These are phyloP conservation scores for Rhizopogon sp. DNA, from an alignment of 768 basidiomycete genomes.

Conservation along the genomic window DNA sequence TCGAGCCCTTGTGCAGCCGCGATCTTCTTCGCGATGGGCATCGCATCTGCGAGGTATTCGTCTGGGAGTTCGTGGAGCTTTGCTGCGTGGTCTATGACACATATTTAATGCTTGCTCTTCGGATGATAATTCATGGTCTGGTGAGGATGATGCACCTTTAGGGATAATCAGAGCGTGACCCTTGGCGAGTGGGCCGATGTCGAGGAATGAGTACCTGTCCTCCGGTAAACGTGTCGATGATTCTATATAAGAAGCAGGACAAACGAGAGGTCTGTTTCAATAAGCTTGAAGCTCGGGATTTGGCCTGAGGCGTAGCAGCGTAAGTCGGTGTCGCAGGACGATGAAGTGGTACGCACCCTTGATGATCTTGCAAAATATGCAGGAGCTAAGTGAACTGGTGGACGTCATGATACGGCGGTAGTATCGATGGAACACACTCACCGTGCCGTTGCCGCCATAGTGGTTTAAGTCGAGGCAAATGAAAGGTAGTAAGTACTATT, in stretches of 20 bases:
- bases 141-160: slow-evolving; percentile 55
- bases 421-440: not conserved
- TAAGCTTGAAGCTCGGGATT: slow-evolving; percentile 82
- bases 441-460: not conserved
- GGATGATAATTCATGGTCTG: not conserved
- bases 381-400: slow-evolving; percentile 51
- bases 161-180: slow-evolving; percentile 93
- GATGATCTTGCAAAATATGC: slow-evolving; percentile 95
- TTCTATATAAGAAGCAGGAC: slow-evolving; percentile 18
- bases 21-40: slow-evolving; percentile 86
- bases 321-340: not conserved
- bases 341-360: slow-evolving; percentile 47
- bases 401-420: not conserved
- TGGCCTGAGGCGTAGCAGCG: slow-evolving; percentile 49
- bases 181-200: slow-evolving; percentile 84
- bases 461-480: not conserved
- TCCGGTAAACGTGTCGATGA: not conserved
- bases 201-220: slow-evolving; percentile 80
- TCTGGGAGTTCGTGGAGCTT: slow-evolving; percentile 89
- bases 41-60: slow-evolving; percentile 68
- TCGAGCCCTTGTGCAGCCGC: slow-evolving; percentile 67
- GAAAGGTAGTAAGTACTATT: too few species aligned
- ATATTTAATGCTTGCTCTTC: not conserved
- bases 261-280: slow-evolving; percentile 71
- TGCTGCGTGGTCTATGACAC: slow-evolving; percentile 67